These are phyloP conservation scores for Ligustrum vulgare DNA, from an alignment of 257 asterid genomes.

Conservation along the genomic window DNA sequence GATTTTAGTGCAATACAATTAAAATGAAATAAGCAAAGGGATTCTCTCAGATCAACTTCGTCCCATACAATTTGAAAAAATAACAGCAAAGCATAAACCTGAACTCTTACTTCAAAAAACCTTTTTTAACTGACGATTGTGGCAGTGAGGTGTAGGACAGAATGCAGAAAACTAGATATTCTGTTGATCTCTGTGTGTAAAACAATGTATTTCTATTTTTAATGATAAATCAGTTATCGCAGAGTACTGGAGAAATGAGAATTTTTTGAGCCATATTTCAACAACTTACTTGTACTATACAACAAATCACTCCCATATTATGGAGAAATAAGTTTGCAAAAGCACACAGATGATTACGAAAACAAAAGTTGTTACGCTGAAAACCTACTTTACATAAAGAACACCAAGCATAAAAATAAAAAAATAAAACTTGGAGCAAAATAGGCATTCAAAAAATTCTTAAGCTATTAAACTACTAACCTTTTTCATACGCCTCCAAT, in stretches of 20 bases:
- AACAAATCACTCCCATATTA: not conserved
- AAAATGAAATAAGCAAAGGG: not conserved
- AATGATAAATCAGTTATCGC: not conserved
- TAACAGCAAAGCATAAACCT: not conserved
- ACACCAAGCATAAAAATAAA: not conserved
- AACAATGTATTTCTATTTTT: not conserved
- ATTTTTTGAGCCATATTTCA: not conserved
- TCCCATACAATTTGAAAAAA: not conserved
- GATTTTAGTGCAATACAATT: not conserved
- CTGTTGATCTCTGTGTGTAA: not conserved
- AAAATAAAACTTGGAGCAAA: not conserved
- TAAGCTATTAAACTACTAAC: constrained; percentile 27
- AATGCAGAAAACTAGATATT: not conserved
- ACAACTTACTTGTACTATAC: not conserved
- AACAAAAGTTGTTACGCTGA: not conserved
- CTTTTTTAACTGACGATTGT: not conserved
- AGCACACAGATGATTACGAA: not conserved
- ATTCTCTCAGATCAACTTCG: not conserved
- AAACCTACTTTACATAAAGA: not conserved
- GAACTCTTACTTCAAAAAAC: not conserved
- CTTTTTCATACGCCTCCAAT: constrained; percentile 96
- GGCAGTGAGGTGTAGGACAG: not conserved
- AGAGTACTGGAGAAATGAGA: not conserved
- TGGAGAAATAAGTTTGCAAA: not conserved
- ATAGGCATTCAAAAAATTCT: not conserved